Base-by-base conservation (phyloP, 1,284 basidiomycete species). In the Papiliotrema flavescens region DNA sequence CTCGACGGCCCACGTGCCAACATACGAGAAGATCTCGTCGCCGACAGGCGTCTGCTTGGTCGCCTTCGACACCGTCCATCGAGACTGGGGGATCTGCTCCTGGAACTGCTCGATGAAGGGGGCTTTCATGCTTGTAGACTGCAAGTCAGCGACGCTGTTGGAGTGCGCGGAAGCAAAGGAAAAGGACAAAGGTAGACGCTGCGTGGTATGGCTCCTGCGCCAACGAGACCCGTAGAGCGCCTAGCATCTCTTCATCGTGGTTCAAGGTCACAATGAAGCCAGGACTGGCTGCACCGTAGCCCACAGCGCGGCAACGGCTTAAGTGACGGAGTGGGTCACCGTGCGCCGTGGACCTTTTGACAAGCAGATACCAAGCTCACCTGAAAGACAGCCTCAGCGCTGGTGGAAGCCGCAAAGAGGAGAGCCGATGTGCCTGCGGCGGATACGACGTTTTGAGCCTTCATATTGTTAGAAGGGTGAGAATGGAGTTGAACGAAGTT, bases 61-160 rank as follows among this genome's bases (percentile, higher is more conserved):
- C 23, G 96, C 95, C 73, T 92, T 87, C 7, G 94, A 98, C 37
- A 93, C 86, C 54, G 90, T 90, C 96, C 96, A 99, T 63, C 94
- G 89, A 54, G 86, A 82, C 43, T 86, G 76, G 37, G 70, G 58
- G 47, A 71, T 67, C 79, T 89, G 88, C 54, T 87, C 83, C 24
- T 87, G 89, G 82, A 99, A 99, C 77, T 99, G 96, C 78, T 99
- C 96, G 67, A 99, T 73, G 82, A 98, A 98, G 57, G 90, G 86
- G n/a, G 89, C 93, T 70, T 88, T 85, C 78, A 97, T 80, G 55
- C 81, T 77, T 52, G 93, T 88, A 45, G 88, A 80, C 90, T 97
- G 69, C 13, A 28, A 24, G 45, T 39, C 15, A 44, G 35, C 35
- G 20, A 9, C 26, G 32, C n/a, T 47, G 24, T 7, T 9, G 26